These are phyloP conservation scores for Bassia scoparia DNA, from an alignment of 148 eudicot genomes.

Conservation along the genomic window DNA sequence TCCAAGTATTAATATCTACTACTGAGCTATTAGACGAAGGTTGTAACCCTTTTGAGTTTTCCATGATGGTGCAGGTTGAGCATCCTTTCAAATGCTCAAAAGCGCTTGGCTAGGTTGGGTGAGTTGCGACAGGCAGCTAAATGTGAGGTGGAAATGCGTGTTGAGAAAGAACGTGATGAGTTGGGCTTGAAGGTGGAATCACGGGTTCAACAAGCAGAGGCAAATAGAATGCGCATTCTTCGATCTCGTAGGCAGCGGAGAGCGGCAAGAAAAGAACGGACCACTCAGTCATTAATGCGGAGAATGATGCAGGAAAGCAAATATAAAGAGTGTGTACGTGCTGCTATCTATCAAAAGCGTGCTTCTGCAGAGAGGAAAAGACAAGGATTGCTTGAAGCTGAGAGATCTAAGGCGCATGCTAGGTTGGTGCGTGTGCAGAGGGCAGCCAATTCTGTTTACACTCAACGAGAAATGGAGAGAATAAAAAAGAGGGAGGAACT, in stretches of 20 bases:
- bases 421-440: constrained; percentile 64
- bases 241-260: constrained; percentile 71
- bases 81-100: constrained; percentile 70
- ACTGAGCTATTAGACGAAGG: too few relatives aligned
- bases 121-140: constrained; percentile 90
- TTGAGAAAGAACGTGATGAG: constrained; percentile 68
- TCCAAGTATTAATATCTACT: too few relatives aligned
- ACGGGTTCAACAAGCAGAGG: constrained; percentile 84
- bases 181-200: constrained; percentile 73
- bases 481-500: constrained; percentile 59
- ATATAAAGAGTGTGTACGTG: constrained; percentile 81
- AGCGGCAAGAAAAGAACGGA: constrained; percentile 72
- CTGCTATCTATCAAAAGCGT: constrained; percentile 86
- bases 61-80: constrained; percentile 49
- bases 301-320: constrained; percentile 72
- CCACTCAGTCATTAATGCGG: constrained; percentile 68
- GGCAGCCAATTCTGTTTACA: constrained; percentile 57
- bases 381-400: constrained; percentile 73
- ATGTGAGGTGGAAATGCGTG: constrained; percentile 69
- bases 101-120: constrained; percentile 87
- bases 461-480: constrained; percentile 76
- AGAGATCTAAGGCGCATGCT: constrained; percentile 76
- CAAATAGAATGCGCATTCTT: constrained; percentile 71
- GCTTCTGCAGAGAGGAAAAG: constrained; percentile 89
- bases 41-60: too few relatives aligned